Evolutionary conservation across 106 monocot genomes (phyloP).

Genomic region (Dendrobium chrysotoxum): DNA sequence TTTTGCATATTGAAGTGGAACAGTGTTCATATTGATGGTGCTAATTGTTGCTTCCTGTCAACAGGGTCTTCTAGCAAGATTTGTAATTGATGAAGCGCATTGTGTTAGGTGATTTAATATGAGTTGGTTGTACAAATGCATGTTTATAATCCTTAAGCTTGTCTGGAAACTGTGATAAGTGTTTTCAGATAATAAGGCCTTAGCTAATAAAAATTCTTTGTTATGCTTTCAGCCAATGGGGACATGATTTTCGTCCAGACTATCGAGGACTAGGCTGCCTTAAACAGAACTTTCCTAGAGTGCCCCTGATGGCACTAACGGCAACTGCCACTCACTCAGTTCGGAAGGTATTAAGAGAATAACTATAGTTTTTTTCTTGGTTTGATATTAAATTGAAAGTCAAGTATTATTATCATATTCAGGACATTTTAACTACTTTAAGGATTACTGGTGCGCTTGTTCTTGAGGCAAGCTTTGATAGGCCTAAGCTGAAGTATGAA

Average conservation of each 20-base stretch:
- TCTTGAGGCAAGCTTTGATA: slow-evolving; percentile 88
- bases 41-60: slow-evolving; percentile 12
- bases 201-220: neutral
- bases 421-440: slow-evolving; percentile 77
- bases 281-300: slow-evolving; percentile 68
- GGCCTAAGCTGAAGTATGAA: slow-evolving; percentile 82
- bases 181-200: neutral
- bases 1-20: neutral
- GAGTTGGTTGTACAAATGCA: neutral
- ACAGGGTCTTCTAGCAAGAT: slow-evolving; percentile 82
- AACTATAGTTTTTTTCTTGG: neutral
- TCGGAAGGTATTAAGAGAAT: slow-evolving; percentile 30
- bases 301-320: slow-evolving; percentile 87
- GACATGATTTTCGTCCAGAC: slow-evolving; percentile 97
- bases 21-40: neutral
- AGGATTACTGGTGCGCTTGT: slow-evolving; percentile 69
- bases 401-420: slow-evolving; percentile 14
- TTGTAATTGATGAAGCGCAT: slow-evolving; percentile 96
- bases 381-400: neutral
- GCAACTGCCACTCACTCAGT: slow-evolving; percentile 90
- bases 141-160: neutral
- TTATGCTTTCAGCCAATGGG: slow-evolving; percentile 73
- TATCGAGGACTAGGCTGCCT: slow-evolving; percentile 80
- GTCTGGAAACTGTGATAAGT: neutral
- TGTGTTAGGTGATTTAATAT: slow-evolving; percentile 71